Base-by-base conservation (phyloP, 129 eudicot genomes). In the Artemisia tridentata region DNA sequence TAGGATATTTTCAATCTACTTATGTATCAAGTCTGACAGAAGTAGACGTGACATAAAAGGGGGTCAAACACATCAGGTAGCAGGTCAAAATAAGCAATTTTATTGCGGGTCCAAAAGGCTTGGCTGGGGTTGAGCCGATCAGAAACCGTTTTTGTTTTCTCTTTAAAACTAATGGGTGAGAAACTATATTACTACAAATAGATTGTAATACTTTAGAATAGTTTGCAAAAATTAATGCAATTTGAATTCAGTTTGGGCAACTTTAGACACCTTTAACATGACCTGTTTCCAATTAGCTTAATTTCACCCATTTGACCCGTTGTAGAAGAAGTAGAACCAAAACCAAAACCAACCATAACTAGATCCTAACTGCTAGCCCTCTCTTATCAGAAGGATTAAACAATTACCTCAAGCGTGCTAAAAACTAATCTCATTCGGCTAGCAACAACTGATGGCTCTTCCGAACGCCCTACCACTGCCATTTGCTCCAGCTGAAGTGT, bases 381-480 rank as follows among this genome's bases (percentile, higher is more conserved):
- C 7, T 63, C 4, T 63, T 15, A 7, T 20, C 47, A 29, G 47
- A 56, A 48, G 20, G 38, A 17, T 31, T 17, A 14, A 14, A 65
- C 67, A 82, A 84, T 27, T 15, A 90, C 99, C 99, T 95, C 99
- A 18, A 95, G 96, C 6, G 97, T 95, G 86, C 96, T 95, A 75
- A 95, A 95, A 47, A 95, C 91, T 65, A 95, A 77, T 81, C 99
- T 83, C 99, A 95, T 95, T 54, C 97, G 84, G 84, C 99, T 86
- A 15, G 99, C 91, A 65, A 95, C 99, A 60, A 95, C 81, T 12
- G 99, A 95, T 25, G 99, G 89, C 86, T 95, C 99, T 82, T 95
- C 97, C 1, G 96, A 83, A 29, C 68, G 69, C 6, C 99, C 97
- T 47, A 73, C 82, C 13, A 90, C 97, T 23, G 99, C 99, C 89